Percentiles rank a stretch among this genome's conserved stretches.
These are phyloP conservation scores for Mimosa pudica DNA, from an alignment of 306 rosid genomes.

Conservation along the genomic window DNA sequence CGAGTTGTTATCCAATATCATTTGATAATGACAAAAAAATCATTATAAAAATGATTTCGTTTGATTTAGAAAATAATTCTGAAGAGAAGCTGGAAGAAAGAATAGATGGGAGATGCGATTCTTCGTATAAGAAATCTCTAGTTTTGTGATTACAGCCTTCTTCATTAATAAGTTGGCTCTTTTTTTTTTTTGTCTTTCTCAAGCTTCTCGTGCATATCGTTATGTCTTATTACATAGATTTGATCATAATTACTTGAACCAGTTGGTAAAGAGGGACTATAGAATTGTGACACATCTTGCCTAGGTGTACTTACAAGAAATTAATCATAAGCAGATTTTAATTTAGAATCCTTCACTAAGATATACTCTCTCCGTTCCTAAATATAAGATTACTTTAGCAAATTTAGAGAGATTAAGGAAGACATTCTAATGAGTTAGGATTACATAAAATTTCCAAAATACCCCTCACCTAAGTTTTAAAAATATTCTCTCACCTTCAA, in stretches of 20 bases:
- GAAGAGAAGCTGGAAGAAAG: neutral
- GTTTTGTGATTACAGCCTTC: conserved; percentile 32
- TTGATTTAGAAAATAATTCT: neutral
- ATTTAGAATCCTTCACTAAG: no score
- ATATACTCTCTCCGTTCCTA: no score
- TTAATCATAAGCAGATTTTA: no score
- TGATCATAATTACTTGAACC: neutral
- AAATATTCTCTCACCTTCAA: no score
- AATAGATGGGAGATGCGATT: conserved; percentile 31
- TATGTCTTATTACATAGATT: neutral
- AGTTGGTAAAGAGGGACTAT: no score
- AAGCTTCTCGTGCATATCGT: conserved; percentile 36
- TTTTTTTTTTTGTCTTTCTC: conserved; percentile 31
- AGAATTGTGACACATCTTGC: no score
- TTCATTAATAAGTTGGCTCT: conserved; percentile 15
- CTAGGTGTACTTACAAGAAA: no score
- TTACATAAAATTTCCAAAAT: no score
- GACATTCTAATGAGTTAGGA: no score
- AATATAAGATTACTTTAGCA: no score
- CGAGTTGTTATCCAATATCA: neutral
- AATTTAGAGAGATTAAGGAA: no score
- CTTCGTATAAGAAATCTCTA: conserved; percentile 25
- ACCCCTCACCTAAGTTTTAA: no score
- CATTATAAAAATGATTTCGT: neutral
- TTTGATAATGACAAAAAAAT: neutral